phyloP scores from a whole-genome alignment of 1,139 yeast genomes.

The Saccharomycopsis phalli region DNA sequence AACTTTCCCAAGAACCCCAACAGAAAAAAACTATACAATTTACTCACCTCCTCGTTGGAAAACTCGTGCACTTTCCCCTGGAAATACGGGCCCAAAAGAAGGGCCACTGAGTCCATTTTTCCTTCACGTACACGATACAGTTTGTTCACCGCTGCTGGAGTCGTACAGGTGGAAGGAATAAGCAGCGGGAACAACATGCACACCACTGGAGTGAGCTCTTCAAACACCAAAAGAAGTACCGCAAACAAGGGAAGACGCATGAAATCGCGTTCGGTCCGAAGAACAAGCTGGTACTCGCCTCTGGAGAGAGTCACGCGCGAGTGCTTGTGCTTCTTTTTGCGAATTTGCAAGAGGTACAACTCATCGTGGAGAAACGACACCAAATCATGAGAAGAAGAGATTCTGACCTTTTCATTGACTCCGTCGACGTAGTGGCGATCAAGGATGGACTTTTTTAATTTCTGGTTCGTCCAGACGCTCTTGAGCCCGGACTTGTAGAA shows the following conservation, averaged over 20 bases:
- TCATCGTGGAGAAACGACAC: conserved; percentile 23
- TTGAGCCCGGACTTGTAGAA: conserved; percentile 47
- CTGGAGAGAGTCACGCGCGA: conserved; percentile 35
- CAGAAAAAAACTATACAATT: conserved; percentile 11
- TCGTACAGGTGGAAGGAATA: conserved; percentile 61
- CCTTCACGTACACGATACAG: conserved; percentile 20
- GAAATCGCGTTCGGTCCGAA: conserved; percentile 52
- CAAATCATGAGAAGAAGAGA: conserved; percentile 22
- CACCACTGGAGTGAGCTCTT: conserved; percentile 56
- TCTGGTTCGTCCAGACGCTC: conserved; percentile 41
- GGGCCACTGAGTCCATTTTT: not conserved
- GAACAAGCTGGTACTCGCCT: conserved; percentile 42
- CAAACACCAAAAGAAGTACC: conserved; percentile 44
- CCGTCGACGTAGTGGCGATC: not conserved
- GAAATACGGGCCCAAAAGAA: conserved; percentile 12
- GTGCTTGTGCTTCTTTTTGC: conserved; percentile 7
- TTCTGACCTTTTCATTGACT: not conserved
- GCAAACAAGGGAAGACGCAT: conserved; percentile 57
- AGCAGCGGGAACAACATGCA: conserved; percentile 52
- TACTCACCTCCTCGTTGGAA: conserved; percentile 1
- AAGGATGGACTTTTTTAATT: conserved; percentile 22
- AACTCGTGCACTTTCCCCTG: conserved; percentile 10
- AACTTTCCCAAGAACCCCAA: conserved; percentile 3
- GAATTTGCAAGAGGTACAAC: conserved; percentile 22
- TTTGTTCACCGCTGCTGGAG: conserved; percentile 38